phyloP scores from a whole-genome alignment of 192 early-diverging fungal genomes.

The Coemansia umbellata region DNA sequence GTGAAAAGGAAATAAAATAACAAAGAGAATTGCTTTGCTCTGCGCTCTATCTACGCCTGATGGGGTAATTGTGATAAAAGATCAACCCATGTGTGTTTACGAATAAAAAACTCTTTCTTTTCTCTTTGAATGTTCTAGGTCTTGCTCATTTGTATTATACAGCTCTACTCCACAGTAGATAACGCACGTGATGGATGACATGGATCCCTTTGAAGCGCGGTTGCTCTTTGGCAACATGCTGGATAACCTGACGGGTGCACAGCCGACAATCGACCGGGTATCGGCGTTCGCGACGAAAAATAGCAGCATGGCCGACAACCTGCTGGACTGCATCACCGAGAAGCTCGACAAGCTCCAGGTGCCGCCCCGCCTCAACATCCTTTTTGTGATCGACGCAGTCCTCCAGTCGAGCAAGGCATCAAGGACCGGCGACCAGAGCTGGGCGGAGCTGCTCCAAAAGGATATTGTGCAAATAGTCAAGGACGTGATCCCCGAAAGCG shows the following conservation, averaged over 20 bases:
- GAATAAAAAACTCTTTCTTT: too few relatives aligned
- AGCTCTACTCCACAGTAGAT: too few relatives aligned
- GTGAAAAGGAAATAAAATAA: too few relatives aligned
- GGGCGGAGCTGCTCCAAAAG: slow-evolving; percentile 28
- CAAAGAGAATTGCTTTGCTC: too few relatives aligned
- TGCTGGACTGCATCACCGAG: slow-evolving; percentile 50
- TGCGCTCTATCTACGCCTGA: too few relatives aligned
- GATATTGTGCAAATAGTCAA: slow-evolving; percentile 27
- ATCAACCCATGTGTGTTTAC: too few relatives aligned
- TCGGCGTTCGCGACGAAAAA: slow-evolving; percentile 44
- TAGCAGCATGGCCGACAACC: slow-evolving; percentile 33
- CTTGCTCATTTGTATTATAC: too few relatives aligned
- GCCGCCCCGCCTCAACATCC: slow-evolving; percentile 46
- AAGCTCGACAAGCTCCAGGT: slow-evolving; percentile 39
- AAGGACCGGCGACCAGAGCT: slow-evolving; percentile 1
- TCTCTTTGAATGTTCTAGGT: too few relatives aligned
- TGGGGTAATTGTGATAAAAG: too few relatives aligned
- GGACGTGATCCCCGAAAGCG: slow-evolving; percentile 31
- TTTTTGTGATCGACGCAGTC: slow-evolving; percentile 50
- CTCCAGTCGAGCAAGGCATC: slow-evolving; percentile 4
- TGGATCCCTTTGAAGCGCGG: slow-evolving; percentile 51
- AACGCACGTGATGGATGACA: slow-evolving; percentile 53
- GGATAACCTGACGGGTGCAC: slow-evolving; percentile 42
- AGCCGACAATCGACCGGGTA: slow-evolving; percentile 44
- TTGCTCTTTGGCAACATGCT: slow-evolving; percentile 53